Evolutionary conservation across 73 alveolate species (phyloP), one percentile per base, ranked within the genome.

Genomic region (Stentor roeselii): DNA sequence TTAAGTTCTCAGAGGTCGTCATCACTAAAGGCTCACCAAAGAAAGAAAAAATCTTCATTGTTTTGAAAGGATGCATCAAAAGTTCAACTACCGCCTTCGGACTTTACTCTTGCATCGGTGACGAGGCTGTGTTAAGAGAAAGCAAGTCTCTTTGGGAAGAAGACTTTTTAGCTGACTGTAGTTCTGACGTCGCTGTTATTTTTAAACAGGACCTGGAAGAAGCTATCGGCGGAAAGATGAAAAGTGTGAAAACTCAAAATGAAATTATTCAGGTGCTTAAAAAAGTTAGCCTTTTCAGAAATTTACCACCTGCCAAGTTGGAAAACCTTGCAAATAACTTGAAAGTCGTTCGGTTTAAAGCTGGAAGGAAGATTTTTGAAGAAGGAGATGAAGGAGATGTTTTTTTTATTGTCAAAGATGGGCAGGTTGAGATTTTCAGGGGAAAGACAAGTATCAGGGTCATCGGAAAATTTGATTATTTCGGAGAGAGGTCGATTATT

Each of bases 321-420:
- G 36, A 76, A 41, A 35, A 15, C 2, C 85, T 76, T n/a, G 39
- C 31, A 31, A 21, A 2, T n/a, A 32, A 34, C 39, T 76, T 76
- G 39, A 15, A 21, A 21, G 39, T 41, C 15, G n/a, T 36, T 32
- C 38, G 39, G 34, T 82, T 21, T 39, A 60, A 39, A 14, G 74
- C 14, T 67, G 90, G 90, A n/a, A 31, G 15, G 32, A 59, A 39
- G n/a, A 92, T 93, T 36, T 89, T 93, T 39, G 85, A 91, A 59
- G 92, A 93, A 83, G 97, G 96, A 75, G 97, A 92, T 60, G 89
- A 89, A 86, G 98, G 96, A 31, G 91, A 91, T 86, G 88, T 90
- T 21, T 93, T 91, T 41, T 76, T 21, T 35, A 76, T 76, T 1
- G 84, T 76, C 0, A 76, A 76, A 41, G 15, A 15, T 0, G 84